Percentiles rank a stretch among this genome's conserved stretches.
These are phyloP conservation scores for Mycena kentingensis DNA, from an alignment of 768 basidiomycete species.

Conservation along the genomic window DNA sequence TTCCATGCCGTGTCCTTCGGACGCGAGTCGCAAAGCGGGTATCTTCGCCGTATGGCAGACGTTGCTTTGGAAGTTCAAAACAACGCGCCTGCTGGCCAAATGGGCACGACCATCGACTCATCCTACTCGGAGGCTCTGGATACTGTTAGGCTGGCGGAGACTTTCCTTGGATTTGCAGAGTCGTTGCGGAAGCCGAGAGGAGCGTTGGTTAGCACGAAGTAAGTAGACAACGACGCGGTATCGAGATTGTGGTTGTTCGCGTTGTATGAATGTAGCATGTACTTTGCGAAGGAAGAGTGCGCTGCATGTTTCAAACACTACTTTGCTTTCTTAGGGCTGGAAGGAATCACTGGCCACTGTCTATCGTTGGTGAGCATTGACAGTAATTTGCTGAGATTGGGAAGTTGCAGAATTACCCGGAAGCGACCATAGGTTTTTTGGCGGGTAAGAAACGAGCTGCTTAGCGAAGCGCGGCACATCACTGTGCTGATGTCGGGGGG, in stretches of 20 bases:
- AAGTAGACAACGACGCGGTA: neutral
- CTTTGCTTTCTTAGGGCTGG: too few relatives aligned
- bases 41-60: constrained; percentile 47
- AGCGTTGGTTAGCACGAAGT: constrained; percentile 20
- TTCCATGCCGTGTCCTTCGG: constrained; percentile 58
- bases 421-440: too few relatives aligned
- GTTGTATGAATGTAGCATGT: neutral
- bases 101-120: constrained; percentile 37
- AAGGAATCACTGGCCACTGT: too few relatives aligned
- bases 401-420: too few relatives aligned
- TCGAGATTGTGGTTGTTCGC: neutral
- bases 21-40: constrained; percentile 19
- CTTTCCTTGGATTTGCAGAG: constrained; percentile 54
- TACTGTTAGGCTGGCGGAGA: constrained; percentile 53
- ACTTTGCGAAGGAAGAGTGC: too few relatives aligned
- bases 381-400: too few relatives aligned
- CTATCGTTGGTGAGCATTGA: too few relatives aligned
- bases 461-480: too few relatives aligned
- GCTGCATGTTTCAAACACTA: too few relatives aligned
- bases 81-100: constrained; percentile 41
- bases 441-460: too few relatives aligned
- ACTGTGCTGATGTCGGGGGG: too few relatives aligned
- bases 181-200: constrained; percentile 54
- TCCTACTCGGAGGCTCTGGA: constrained; percentile 51
- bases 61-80: constrained; percentile 47